phyloP scores from a whole-genome alignment of 768 basidiomycete genomes.

The Kwoniella botswanensis region DNA sequence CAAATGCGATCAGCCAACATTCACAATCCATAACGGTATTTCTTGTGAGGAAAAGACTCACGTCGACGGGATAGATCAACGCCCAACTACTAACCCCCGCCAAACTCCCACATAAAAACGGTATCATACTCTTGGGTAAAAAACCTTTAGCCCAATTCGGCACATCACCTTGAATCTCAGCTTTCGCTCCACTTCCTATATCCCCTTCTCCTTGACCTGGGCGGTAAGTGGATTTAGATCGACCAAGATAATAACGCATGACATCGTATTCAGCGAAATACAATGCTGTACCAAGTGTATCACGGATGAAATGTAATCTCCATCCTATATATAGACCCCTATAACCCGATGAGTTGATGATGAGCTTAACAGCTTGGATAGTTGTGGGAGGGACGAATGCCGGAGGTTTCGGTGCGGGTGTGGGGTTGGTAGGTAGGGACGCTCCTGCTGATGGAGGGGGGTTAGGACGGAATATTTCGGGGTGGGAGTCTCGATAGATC shows the following conservation, averaged over 20 bases:
- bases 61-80: constrained; percentile 90
- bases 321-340: constrained; percentile 68
- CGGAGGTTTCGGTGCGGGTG: constrained; percentile 22
- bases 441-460: constrained; percentile 20
- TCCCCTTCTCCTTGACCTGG: constrained; percentile 13
- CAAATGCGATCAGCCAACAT: background rate
- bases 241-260: constrained; percentile 82
- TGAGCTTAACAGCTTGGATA: constrained; percentile 76
- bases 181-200: constrained; percentile 20
- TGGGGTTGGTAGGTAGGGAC: constrained; percentile 27
- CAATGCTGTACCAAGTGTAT: constrained; percentile 84
- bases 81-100: constrained; percentile 81
- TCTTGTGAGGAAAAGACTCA: constrained; percentile 59
- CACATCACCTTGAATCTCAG: constrained; percentile 50
- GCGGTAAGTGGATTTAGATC: constrained; percentile 54
- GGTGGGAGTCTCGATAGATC: constrained; percentile 70
- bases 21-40: background rate
- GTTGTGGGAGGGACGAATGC: constrained; percentile 75
- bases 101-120: constrained; percentile 87
- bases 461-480: constrained; percentile 28
- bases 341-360: constrained; percentile 60
- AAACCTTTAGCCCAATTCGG: constrained; percentile 62
- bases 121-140: constrained; percentile 83
- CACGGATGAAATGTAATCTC: constrained; percentile 86
- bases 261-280: constrained; percentile 96